Conservation (phyloP, 305 asterid species). For the Coffea humblotiana region DNA sequence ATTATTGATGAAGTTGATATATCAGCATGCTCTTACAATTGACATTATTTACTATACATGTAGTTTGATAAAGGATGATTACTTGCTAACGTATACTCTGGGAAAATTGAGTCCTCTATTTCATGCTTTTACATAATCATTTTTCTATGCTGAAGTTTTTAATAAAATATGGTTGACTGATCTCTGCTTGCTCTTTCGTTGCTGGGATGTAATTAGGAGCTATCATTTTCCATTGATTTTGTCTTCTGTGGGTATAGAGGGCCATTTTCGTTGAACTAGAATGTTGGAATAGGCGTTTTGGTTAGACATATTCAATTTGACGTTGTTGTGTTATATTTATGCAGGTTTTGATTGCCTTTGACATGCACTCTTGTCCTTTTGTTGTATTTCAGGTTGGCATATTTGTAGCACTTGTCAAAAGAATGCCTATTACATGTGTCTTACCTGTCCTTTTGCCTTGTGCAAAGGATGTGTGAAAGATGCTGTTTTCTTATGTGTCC, state of each 20-base stretch:
- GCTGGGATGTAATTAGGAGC: neutral
- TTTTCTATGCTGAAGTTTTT: neutral
- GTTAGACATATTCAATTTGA: neutral
- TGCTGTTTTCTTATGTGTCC: constrained; percentile 63
- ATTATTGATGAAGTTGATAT: neutral
- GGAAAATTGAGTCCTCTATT: neutral
- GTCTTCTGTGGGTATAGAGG: neutral
- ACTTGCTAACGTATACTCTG: neutral
- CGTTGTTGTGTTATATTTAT: constrained; percentile 3
- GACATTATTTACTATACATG: neutral
- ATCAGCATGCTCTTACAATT: neutral
- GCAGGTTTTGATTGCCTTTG: neutral
- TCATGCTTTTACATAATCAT: neutral
- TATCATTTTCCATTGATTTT: neutral
- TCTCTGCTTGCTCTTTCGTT: neutral
- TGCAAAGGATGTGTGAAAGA: constrained; percentile 91
- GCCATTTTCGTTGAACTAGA: neutral
- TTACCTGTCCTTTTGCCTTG: constrained; percentile 86
- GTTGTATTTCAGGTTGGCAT: constrained; percentile 88
- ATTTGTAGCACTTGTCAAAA: constrained; percentile 89
- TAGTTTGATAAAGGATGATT: neutral
- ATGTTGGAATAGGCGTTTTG: neutral
- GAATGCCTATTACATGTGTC: constrained; percentile 88
- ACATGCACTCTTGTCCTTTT: constrained; percentile 13
- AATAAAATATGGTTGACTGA: neutral